phyloP scores from a whole-genome alignment of 371 early-diverging fungal species.

The Capniomyces stellatus region DNA sequence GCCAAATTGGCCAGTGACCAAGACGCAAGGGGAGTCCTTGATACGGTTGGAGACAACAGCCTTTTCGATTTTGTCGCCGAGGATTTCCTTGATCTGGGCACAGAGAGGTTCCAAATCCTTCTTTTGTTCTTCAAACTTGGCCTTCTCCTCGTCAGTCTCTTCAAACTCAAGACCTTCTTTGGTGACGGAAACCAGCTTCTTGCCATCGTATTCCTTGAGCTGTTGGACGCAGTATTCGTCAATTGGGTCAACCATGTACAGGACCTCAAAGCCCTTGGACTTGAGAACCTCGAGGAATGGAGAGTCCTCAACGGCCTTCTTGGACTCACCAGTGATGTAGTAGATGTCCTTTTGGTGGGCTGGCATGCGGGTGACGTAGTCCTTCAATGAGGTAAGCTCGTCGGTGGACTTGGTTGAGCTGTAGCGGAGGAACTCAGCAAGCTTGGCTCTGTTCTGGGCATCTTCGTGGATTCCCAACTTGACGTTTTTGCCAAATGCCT shows the following conservation, averaged over 20 bases:
- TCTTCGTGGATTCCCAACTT: slow-evolving; percentile 91
- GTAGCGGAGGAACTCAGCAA: slow-evolving; percentile 78
- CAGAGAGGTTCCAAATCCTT: slow-evolving; percentile 75
- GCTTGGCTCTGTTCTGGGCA: slow-evolving; percentile 64
- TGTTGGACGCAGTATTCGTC: slow-evolving; percentile 95
- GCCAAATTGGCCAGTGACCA: slow-evolving; percentile 95
- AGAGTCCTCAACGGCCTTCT: slow-evolving; percentile 85
- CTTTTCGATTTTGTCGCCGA: slow-evolving; percentile 97
- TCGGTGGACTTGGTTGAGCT: slow-evolving; percentile 85
- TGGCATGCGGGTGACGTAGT: slow-evolving; percentile 76
- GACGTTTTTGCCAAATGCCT: slow-evolving; percentile 78
- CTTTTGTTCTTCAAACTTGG: slow-evolving; percentile 58
- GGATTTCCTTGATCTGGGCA: slow-evolving; percentile 68
- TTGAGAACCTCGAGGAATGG: slow-evolving; percentile 97
- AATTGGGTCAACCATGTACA: slow-evolving; percentile 90
- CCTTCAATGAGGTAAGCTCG: slow-evolving; percentile 76
- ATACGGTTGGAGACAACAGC: slow-evolving; percentile 87
- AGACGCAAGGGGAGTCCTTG: slow-evolving; percentile 87
- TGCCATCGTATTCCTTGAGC: slow-evolving; percentile 96
- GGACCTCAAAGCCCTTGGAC: slow-evolving; percentile 92
- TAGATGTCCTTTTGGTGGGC: slow-evolving; percentile 74
- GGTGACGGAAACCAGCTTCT: slow-evolving; percentile 94
- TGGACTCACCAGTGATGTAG: slow-evolving; percentile 96
- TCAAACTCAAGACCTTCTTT: slow-evolving; percentile 98
- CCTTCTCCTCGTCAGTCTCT: slow-evolving; percentile 70